Base-by-base conservation (phyloP, 176 grass and related monocot genomes). In the Aechmea fasciata region DNA sequence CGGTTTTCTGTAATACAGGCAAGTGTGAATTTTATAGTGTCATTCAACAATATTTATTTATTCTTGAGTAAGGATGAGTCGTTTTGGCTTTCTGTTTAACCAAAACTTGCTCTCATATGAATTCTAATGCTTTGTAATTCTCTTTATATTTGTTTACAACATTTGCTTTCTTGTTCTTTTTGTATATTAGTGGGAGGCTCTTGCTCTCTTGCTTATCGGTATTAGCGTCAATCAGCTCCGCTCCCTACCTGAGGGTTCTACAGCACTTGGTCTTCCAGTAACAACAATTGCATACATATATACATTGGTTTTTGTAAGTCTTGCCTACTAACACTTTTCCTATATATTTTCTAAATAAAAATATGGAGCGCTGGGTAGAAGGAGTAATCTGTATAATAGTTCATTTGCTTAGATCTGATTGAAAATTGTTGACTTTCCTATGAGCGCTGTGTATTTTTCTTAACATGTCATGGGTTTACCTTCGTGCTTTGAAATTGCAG, bases 271-370 rank as follows among this genome's bases (percentile, higher is more conserved):
- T 84, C 77, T 90, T 83, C 86, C 94, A 64, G 50, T 99, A 63
- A 84, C 89, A 2, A 73, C 82, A 59, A 81, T 99, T 86, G 87
- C 90, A 75, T 90, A 93, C 50, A 59, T 92, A 57, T 99, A 99
- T 79, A 99, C 94, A 55, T 25, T 90, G 73, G 76, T 93, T 84
- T 99, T 99, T 90, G 94, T 99, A 99, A 93, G 89, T 99, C 50
- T 52, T 64, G 18, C 19, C 5, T 59, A 17, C 54, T 59, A 18
- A 59, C 13, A 17, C 54, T 9, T 59, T 22, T 61, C 8, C 14
- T 61, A 18, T 61, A 15, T 61, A 17, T 61, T 61, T 15, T 61
- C 15, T 61, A n/a, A n/a, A 61, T 61, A n/a, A 10, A 2, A 61
- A 7, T 18, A 61, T 20, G 17, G n/a, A 61, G 15, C 10, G 17